These are phyloP conservation scores for Colletotrichum limetticola DNA, from an alignment of 2,329 filamentous ascomycete genomes.

Conservation along the genomic window DNA sequence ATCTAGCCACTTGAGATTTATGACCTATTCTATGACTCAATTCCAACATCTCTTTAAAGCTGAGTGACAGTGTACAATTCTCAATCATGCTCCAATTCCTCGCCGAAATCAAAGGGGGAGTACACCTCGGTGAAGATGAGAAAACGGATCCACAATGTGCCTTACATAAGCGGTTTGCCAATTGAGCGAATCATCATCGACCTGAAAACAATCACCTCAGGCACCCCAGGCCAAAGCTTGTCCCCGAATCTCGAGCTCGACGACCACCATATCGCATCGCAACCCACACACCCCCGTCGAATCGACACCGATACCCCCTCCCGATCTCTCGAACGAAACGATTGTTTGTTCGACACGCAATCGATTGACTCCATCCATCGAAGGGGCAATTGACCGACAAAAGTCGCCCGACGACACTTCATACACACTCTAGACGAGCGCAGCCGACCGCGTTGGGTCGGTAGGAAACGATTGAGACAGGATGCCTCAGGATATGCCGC, in stretches of 20 bases:
- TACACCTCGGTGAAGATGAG: conserved; percentile 3
- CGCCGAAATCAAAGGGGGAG: neutral
- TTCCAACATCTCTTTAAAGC: neutral
- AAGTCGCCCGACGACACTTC: neutral
- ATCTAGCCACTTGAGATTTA: neutral
- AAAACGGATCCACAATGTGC: neutral
- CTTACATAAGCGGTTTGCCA: conserved; percentile 25
- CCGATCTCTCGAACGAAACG: conserved; percentile 5
- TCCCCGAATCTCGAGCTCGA: conserved; percentile 25
- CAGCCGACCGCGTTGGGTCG: conserved; percentile 32
- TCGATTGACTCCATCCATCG: neutral
- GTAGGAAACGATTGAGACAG: conserved; percentile 50
- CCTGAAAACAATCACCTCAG: conserved; percentile 29
- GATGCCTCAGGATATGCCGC: conserved; percentile 99
- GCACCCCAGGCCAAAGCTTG: conserved; percentile 29
- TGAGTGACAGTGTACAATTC: neutral
- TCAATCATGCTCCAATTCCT: neutral
- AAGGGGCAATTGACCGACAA: conserved; percentile 6
- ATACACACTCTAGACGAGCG: conserved; percentile 5
- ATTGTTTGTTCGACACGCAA: neutral
- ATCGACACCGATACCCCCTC: conserved; percentile 2
- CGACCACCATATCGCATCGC: conserved; percentile 13
- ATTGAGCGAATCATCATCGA: conserved; percentile 30
- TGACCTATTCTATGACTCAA: neutral
- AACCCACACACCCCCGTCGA: conserved; percentile 8